Base-by-base conservation (phyloP, 2,329 filamentous ascomycete species). In the Ceratocystis diversiconidia region DNA sequence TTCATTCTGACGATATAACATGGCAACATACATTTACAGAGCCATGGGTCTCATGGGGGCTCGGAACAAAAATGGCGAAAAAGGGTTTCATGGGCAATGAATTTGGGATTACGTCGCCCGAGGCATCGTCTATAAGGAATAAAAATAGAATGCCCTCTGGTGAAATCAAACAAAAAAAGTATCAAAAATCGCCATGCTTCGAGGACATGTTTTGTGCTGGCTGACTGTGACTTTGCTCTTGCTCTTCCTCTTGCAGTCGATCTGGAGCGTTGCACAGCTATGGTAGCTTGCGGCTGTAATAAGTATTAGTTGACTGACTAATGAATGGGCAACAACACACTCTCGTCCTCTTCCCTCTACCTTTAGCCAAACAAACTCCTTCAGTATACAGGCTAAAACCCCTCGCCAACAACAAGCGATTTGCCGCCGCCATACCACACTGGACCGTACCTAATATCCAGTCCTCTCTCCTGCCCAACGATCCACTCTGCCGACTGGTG, bases 361-460 rank as follows among this genome's bases (percentile, higher is more conserved):
- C 2, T 57, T n/a, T n/a, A 12, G 30, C 30, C 2, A 32, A 57
- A 25, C 25, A 19, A 36, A 15, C 57, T 60, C 12, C 17, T n/a
- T 5, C 4, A n/a, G 2, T 8, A 22, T 17, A 32, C 30, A 17
- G 19, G 69, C 69, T 73, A 86, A 72, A 85, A 86, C 0, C 84
- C 84, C 73, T 85, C 83, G 19, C 84, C 84, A 19, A 80, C 64
- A 71, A 80, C 76, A 67, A 95, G 79, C 2, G 84, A 87, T 69
- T 88, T 81, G 0, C 92, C 92, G 30, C 85, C 89, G 44, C 88
- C 92, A 76, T 96, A 96, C 91, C 92, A 97, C 57, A 96, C 75
- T 5, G 80, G 79, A 0, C 92, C 92, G 69, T 81, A 83, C 57
- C 89, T 82, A 67, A 84, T 85, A 71, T 92, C 88, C 65, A 96